Conservation (phyloP, 768 basidiomycete species). For the Pulveroboletus ravenelii region DNA sequence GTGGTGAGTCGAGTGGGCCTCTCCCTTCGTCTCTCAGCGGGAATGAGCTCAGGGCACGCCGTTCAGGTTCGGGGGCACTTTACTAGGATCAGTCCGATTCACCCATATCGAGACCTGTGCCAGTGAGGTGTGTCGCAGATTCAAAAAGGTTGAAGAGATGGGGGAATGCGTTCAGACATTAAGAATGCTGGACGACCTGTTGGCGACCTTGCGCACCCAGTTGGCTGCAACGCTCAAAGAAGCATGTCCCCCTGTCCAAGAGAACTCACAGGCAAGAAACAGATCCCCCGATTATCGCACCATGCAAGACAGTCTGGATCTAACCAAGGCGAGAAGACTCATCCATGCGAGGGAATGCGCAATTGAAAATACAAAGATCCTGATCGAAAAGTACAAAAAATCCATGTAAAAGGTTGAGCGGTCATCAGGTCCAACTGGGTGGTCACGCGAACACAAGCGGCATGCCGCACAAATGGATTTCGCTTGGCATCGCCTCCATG, state of each 20-base stretch:
- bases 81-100: conserved; percentile 75
- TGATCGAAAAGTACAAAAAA: conserved; percentile 42
- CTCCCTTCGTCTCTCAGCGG: background rate
- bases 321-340: conserved; percentile 61
- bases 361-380: conserved; percentile 53
- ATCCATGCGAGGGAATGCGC: conserved; percentile 66
- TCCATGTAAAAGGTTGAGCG: background rate
- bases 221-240: conserved; percentile 12
- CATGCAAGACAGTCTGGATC: conserved; percentile 40
- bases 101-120: conserved; percentile 74
- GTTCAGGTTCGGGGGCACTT: conserved; percentile 74
- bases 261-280: conserved; percentile 7
- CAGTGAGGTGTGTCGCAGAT: conserved; percentile 64
- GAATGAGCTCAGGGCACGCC: background rate
- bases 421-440: conserved; percentile 1
- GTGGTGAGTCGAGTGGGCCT: conserved; percentile 41
- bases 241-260: background rate
- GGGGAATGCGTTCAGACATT: conserved; percentile 56
- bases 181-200: conserved; percentile 54
- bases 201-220: conserved; percentile 52
- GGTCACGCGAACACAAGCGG: background rate
- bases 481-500: background rate
- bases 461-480: background rate
- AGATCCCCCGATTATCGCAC: conserved; percentile 44
- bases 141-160: conserved; percentile 64